Evolutionary conservation across 495 filamentous ascomycete species (phyloP).

Genomic region (Jackrogersella minutella): DNA sequence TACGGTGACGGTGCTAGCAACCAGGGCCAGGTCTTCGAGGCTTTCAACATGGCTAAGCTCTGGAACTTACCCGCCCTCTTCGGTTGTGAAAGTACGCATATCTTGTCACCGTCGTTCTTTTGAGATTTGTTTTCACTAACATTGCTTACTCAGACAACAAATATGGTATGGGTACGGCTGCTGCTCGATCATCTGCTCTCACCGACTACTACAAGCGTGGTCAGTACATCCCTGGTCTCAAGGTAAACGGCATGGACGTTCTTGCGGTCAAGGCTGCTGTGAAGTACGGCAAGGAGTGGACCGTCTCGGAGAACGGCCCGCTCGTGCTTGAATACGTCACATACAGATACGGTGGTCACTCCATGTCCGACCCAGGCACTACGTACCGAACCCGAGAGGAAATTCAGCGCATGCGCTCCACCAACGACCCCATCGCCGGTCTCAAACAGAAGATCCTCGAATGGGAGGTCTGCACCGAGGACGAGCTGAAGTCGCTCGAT

Average conservation of each 20-base stretch:
- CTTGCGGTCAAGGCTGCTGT: conserved; percentile 97
- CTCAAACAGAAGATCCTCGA: conserved; percentile 97
- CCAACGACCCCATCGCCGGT: conserved; percentile 97
- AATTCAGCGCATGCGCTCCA: conserved; percentile 98
- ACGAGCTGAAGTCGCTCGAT: conserved; percentile 96
- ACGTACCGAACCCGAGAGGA: conserved; percentile 99
- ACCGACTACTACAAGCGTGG: conserved; percentile 99
- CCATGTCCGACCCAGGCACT: conserved; percentile 98
- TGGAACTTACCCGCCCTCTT: conserved; percentile 96
- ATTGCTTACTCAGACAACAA: conserved; percentile 84
- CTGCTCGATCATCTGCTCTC: conserved; percentile 88
- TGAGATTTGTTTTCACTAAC: conserved; percentile 30
- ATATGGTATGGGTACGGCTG: conserved; percentile 99
- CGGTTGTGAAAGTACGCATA: conserved; percentile 90
- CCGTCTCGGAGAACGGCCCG: conserved; percentile 81
- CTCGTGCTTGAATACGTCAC: conserved; percentile 98
- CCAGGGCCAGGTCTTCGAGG: conserved; percentile 99
- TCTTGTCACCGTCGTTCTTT: background rate
- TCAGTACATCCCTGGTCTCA: conserved; percentile 98
- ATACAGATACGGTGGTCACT: conserved; percentile 98
- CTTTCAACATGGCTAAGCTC: conserved; percentile 99
- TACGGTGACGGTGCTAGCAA: conserved; percentile 98
- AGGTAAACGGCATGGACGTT: conserved; percentile 99
- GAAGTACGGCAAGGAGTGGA: conserved; percentile 87
- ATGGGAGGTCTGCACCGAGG: conserved; percentile 90